These are phyloP conservation scores for Arxiozyma telluris DNA, from an alignment of 1,139 yeast genomes.

Conservation along the genomic window DNA sequence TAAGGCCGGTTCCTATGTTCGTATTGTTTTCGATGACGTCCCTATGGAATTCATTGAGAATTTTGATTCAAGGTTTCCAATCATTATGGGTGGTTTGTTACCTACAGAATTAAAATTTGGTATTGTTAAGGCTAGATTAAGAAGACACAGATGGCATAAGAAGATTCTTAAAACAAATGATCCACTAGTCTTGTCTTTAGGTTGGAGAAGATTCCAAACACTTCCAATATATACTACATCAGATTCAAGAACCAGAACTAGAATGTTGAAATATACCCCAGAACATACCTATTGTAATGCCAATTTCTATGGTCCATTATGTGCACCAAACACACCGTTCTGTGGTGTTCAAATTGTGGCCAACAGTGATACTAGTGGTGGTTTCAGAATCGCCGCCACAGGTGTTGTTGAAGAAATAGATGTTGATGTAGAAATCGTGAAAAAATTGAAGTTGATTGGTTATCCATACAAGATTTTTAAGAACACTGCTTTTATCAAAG, in stretches of 20 bases:
- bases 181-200: constrained; percentile 85
- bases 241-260: constrained; percentile 92
- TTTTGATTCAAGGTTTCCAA: constrained; percentile 76
- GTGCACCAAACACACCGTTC: constrained; percentile 95
- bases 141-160: constrained; percentile 99
- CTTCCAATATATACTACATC: constrained; percentile 92
- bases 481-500: constrained; percentile 94
- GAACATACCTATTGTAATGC: constrained; percentile 97
- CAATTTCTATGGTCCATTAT: constrained; percentile 92
- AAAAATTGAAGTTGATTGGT: constrained; percentile 91
- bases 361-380: constrained; percentile 72
- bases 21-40: constrained; percentile 68
- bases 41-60: constrained; percentile 90
- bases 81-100: constrained; percentile 82
- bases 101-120: constrained; percentile 92
- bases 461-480: constrained; percentile 88
- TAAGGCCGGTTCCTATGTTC: constrained; percentile 90
- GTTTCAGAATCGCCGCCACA: constrained; percentile 95
- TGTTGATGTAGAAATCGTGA: constrained; percentile 80
- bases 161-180: constrained; percentile 92
- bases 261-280: constrained; percentile 97
- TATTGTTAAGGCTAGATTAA: constrained; percentile 81
- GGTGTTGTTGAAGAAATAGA: constrained; percentile 94
- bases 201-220: constrained; percentile 98
- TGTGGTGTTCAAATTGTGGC: constrained; percentile 91